Conservation (phyloP, 805 yeast genomes). For the Brettanomyces custersianus region DNA sequence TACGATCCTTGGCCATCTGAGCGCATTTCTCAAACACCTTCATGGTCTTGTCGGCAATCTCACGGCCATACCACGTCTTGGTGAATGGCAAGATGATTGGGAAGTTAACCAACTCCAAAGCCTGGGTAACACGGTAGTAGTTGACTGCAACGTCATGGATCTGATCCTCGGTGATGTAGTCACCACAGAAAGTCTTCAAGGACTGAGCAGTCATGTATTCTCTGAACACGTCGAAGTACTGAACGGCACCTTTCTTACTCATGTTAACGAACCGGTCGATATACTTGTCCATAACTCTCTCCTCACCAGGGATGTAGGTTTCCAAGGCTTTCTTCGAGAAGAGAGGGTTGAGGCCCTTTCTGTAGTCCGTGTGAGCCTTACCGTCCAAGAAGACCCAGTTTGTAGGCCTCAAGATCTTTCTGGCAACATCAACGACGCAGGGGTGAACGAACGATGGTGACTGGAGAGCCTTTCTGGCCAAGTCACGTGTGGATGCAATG, state of each 20-base stretch:
- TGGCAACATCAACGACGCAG: conserved; percentile 96
- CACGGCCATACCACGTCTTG: conserved; percentile 96
- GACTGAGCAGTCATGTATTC: conserved; percentile 94
- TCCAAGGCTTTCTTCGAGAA: conserved; percentile 80
- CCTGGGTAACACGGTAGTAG: conserved; percentile 88
- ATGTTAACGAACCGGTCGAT: conserved; percentile 52
- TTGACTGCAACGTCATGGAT: conserved; percentile 84
- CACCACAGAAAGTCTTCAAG: conserved; percentile 90
- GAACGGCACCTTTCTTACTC: conserved; percentile 52
- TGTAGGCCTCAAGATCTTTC: conserved; percentile 85
- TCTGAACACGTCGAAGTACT: conserved; percentile 89
- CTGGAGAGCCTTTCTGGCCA: conserved; percentile 78
- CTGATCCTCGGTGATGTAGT: conserved; percentile 87
- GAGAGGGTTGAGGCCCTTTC: conserved; percentile 81
- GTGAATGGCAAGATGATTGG: conserved; percentile 95
- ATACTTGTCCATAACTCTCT: conserved; percentile 75
- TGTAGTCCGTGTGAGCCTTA: conserved; percentile 87
- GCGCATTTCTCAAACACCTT: conserved; percentile 85
- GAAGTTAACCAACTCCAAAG: conserved; percentile 94
- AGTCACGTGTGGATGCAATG: conserved; percentile 80
- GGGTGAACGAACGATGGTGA: conserved; percentile 89
- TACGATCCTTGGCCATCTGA: conserved; percentile 71
- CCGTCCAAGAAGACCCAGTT: conserved; percentile 99
- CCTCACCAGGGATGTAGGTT: conserved; percentile 77
- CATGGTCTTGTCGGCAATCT: conserved; percentile 91